Base-by-base conservation (phyloP, 148 eudicot species). In the Agrostemma githago region DNA sequence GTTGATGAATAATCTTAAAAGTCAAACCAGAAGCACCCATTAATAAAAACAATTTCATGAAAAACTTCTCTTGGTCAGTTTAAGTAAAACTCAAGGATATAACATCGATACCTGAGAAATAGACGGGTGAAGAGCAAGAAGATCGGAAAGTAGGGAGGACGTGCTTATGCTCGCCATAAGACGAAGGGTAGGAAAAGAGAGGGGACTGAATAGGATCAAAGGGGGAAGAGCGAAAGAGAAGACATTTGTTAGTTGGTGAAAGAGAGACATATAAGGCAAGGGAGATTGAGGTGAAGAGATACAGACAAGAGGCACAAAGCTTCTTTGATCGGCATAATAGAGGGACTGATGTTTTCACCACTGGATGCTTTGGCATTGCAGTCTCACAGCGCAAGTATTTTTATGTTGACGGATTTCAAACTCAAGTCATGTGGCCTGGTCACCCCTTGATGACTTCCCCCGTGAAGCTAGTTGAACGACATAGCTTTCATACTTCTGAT, bases 81-180 rank as follows among this genome's bases (percentile, higher is more conserved):
- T 3, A 38, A 61, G 5, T 6, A 62, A 62, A 51, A 40, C 46
- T 57, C 6, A 48, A 3, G 8, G 12, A 39, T 16, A 19, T 5
- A 43, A 68, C 8, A 26, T 40, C 19, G 5, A 19, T 76, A 94
- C 98, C 98, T 70, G 87, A 82, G 89, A 94, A 94, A 72, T 54
- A 85, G 83, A 95, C 87, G 86, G 96, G 99, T 86, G 94, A 92
- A 68, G 84, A 43, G 76, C 99, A 95, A 37, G 93, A 81, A 4
- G 93, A 74, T 11, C 90, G 96, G 34, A 82, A 77, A 11, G 99
- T 92, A 26, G 97, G 97, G n/a, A 95, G 66, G 46, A 91, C 79
- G 64, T 95, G 83, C 34, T 90, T 95, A 85, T 90, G 89, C n/a
- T 90, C 87, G 11, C 93, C 96, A 73, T 95, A 95, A 42, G 96